A percentile compares a stretch with the other conserved stretches of the same genome.
Evolutionary conservation across 331 rosid genomes (phyloP).

Genomic region (Dryas integrifolia): DNA sequence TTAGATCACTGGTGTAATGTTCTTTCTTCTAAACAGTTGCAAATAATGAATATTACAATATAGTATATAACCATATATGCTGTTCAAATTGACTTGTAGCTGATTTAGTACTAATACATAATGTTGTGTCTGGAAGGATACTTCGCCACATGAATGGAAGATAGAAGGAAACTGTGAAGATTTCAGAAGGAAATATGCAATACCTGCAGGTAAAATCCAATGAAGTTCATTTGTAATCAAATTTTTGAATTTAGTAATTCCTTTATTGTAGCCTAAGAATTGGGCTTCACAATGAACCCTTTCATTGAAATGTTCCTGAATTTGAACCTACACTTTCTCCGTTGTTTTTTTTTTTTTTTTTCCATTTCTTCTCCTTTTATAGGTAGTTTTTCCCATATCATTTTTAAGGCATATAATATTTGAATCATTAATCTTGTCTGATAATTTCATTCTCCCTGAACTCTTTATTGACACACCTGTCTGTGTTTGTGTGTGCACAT

Average conservation of each 20-base stretch:
- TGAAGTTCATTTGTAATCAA: conserved; percentile 7
- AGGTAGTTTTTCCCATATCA: background rate
- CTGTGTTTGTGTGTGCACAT: background rate
- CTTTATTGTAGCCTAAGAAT: background rate
- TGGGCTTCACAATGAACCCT: background rate
- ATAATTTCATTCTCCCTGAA: background rate
- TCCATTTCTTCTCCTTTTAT: background rate
- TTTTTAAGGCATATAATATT: background rate
- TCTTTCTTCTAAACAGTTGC: background rate
- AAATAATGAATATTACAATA: background rate
- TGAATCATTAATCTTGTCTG: background rate
- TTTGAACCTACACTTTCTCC: background rate
- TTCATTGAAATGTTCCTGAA: background rate
- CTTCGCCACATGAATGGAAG: conserved; percentile 43
- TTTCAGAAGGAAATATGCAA: conserved; percentile 51
- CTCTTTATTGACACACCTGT: background rate
- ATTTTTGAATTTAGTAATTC: background rate
- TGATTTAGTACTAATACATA: conserved; percentile 18
- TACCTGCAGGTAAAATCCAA: conserved; percentile 56
- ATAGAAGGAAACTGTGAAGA: conserved; percentile 55
- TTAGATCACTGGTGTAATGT: background rate
- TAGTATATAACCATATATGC: background rate
- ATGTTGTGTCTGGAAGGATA: conserved; percentile 44
- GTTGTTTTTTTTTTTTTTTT: background rate
- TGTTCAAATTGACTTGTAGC: conserved; percentile 3